A percentile compares a stretch with the other conserved stretches of the same genome.
phyloP scores from a whole-genome alignment of 2,329 filamentous ascomycete genomes.

The Fusarium sulawesiense region DNA sequence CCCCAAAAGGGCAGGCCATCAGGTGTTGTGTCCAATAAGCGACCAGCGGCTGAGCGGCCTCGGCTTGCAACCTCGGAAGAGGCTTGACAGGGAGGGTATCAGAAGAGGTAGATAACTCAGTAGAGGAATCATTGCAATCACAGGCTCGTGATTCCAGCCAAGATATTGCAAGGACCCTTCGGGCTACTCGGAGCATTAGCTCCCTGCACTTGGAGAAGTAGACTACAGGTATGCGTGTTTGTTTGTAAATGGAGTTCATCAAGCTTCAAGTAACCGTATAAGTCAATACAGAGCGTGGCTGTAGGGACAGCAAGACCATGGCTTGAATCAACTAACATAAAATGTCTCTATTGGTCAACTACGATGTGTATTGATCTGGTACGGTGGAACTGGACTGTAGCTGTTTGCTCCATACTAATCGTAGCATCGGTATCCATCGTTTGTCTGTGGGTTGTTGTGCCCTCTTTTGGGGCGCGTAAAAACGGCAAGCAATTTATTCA shows the following conservation, averaged over 20 bases:
- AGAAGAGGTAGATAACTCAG: neutral
- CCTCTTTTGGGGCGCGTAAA: conserved; percentile 11
- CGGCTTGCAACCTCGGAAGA: conserved; percentile 22
- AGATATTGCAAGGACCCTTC: neutral
- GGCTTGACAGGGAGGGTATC: neutral
- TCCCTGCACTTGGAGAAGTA: neutral
- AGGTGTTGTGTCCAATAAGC: conserved; percentile 32
- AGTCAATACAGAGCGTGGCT: neutral
- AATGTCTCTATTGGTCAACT: neutral
- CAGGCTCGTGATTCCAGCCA: neutral
- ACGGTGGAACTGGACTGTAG: neutral
- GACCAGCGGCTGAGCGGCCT: conserved; percentile 15
- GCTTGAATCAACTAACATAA: neutral
- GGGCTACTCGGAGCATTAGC: neutral
- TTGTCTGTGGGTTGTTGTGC: conserved; percentile 6
- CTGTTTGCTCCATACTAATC: conserved; percentile 11
- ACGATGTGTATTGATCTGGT: neutral
- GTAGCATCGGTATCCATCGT: neutral
- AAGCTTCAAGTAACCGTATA: neutral
- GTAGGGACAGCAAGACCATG: neutral
- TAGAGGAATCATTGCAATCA: neutral
- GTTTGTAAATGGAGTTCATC: neutral
- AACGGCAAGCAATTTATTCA: neutral
- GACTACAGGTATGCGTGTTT: neutral
- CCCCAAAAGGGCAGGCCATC: conserved; percentile 33